Evolutionary conservation across 2,329 filamentous ascomycete genomes (phyloP).

Genomic region (Colletotrichum liriopes): DNA sequence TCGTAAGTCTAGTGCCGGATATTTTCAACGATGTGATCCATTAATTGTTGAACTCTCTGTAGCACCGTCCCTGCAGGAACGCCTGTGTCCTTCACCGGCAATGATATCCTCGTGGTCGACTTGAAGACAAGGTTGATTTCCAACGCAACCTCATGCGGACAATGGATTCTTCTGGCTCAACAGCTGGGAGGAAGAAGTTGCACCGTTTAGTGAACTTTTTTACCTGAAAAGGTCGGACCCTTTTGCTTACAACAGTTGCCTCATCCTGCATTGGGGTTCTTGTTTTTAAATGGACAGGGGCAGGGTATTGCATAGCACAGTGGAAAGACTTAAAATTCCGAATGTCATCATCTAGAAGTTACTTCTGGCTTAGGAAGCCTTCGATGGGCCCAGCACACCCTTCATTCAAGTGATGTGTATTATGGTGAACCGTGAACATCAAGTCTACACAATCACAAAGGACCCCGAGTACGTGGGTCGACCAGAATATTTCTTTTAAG

Average conservation of each 20-base stretch:
- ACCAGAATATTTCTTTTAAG: no score
- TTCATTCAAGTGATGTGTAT: background rate
- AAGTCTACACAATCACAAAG: background rate
- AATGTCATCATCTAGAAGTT: no score
- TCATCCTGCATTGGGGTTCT: no score
- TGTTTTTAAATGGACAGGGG: background rate
- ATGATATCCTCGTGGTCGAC: slow-evolving; percentile 15
- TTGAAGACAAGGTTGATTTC: slow-evolving; percentile 18
- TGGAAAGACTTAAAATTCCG: background rate
- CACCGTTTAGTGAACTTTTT: background rate
- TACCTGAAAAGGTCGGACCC: no score
- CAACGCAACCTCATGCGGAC: slow-evolving; percentile 25
- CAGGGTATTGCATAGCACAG: background rate
- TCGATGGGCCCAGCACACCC: background rate
- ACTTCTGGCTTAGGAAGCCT: background rate
- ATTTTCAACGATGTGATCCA: slow-evolving; percentile 17
- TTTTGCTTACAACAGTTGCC: background rate
- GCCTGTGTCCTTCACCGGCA: slow-evolving; percentile 19
- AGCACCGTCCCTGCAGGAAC: slow-evolving; percentile 19
- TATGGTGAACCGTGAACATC: background rate
- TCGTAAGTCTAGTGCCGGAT: background rate
- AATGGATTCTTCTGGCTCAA: slow-evolving; percentile 21
- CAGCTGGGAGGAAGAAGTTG: slow-evolving; percentile 20
- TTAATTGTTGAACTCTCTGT: slow-evolving; percentile 49
- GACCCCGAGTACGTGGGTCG: background rate